A percentile compares a stretch with the other conserved stretches of the same genome.
These are phyloP conservation scores for Termitomyces sp. DNA, from an alignment of 768 basidiomycete species.

Conservation along the genomic window DNA sequence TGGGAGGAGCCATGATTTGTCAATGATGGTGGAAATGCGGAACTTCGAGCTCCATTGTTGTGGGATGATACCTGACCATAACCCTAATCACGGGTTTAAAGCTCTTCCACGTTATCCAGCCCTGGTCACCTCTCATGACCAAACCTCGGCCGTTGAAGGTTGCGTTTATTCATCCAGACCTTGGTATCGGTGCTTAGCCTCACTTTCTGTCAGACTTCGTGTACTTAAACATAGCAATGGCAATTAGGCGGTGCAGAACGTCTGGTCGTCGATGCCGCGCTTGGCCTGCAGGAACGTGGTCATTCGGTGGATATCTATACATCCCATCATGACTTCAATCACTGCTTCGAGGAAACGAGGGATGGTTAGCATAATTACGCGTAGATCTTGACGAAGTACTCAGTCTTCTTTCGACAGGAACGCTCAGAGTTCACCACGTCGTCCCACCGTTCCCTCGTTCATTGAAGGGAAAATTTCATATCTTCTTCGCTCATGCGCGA, in stretches of 20 bases:
- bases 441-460: slow-evolving; percentile 76
- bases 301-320: slow-evolving; percentile 90
- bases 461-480: slow-evolving; percentile 75
- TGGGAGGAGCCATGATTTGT: slow-evolving; percentile 15
- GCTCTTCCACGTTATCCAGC: neutral
- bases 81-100: slow-evolving; percentile 5
- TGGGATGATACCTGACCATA: slow-evolving; percentile 1
- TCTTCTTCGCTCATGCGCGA: slow-evolving; percentile 81
- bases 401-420: slow-evolving; percentile 44
- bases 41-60: neutral
- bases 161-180: slow-evolving; percentile 90
- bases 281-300: slow-evolving; percentile 79
- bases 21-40: neutral
- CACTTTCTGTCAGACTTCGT: slow-evolving; percentile 2
- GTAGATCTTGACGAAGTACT: neutral
- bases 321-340: slow-evolving; percentile 79
- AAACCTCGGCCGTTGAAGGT: slow-evolving; percentile 34
- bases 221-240: slow-evolving; percentile 9
- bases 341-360: slow-evolving; percentile 91
- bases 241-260: slow-evolving; percentile 87
- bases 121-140: slow-evolving; percentile 3
- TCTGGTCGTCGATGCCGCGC: slow-evolving; percentile 90
- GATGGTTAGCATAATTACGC: slow-evolving; percentile 49
- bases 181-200: slow-evolving; percentile 73
- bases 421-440: slow-evolving; percentile 69